Evolutionary conservation across 305 asterid species (phyloP).

Genomic region (Solanum hybrid): DNA sequence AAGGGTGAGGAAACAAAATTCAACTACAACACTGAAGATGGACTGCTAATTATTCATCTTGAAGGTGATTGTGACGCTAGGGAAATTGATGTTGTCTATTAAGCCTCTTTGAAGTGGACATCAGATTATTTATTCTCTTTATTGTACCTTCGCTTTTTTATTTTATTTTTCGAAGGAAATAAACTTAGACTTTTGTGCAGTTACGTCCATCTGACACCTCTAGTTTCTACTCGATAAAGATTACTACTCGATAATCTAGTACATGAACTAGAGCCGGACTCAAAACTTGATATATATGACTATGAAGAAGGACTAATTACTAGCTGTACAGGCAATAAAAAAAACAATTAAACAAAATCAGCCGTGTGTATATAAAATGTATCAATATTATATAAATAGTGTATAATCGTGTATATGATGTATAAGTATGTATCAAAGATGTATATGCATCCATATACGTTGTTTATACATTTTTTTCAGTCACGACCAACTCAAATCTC

Average conservation of each 20-base stretch:
- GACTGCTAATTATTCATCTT: conserved; percentile 26
- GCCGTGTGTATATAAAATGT: neutral
- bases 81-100: conserved; percentile 17
- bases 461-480: neutral
- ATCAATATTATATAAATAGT: no score
- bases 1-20: conserved; percentile 21
- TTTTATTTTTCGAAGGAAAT: neutral
- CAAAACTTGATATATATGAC: neutral
- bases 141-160: neutral
- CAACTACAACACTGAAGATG: conserved; percentile 15
- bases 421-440: neutral
- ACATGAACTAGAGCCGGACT: neutral
- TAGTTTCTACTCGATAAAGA: neutral
- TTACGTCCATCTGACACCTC: neutral
- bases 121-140: neutral
- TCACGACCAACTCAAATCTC: neutral
- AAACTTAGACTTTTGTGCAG: neutral
- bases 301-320: neutral
- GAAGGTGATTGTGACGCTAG: conserved; percentile 26
- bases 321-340: neutral
- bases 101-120: neutral
- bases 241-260: neutral
- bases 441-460: neutral
- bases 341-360: neutral
- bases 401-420: no score